Conservation (phyloP, 2,329 filamentous ascomycete genomes). For the Proliferodiscus dingleyae region DNA sequence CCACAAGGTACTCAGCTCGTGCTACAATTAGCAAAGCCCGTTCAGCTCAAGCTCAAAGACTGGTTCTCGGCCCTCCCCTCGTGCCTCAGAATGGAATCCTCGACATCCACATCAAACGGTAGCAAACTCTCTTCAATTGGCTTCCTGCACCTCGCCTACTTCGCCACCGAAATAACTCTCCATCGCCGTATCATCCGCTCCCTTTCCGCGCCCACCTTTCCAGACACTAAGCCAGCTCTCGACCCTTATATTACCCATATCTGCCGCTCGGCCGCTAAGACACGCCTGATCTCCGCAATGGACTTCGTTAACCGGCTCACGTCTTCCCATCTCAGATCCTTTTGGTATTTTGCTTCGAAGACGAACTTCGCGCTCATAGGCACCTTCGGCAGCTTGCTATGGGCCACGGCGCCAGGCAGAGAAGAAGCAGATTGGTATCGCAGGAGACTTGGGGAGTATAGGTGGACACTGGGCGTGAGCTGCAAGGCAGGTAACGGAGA, state of each 20-base stretch:
- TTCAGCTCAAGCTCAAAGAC: conserved; percentile 76
- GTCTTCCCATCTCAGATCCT: conserved; percentile 78
- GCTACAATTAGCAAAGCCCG: conserved; percentile 71
- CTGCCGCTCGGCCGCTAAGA: conserved; percentile 89
- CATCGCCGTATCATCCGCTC: conserved; percentile 88
- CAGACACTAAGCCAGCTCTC: conserved; percentile 37
- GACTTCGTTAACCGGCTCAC: conserved; percentile 93
- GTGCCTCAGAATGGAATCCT: conserved; percentile 61
- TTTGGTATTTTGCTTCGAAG: conserved; percentile 87
- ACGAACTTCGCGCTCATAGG: conserved; percentile 93
- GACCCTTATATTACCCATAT: conserved; percentile 87
- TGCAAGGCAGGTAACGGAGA: conserved; percentile 50
- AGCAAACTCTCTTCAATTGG: conserved; percentile 56
- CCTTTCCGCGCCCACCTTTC: conserved; percentile 46
- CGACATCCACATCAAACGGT: conserved; percentile 36
- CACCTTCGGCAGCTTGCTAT: conserved; percentile 85
- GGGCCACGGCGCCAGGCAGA: conserved; percentile 79
- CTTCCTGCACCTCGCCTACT: conserved; percentile 87
- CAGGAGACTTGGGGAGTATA: conserved; percentile 77
- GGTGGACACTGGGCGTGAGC: conserved; percentile 88
- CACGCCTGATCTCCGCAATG: conserved; percentile 90
- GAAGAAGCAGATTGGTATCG: conserved; percentile 95
- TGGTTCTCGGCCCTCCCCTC: conserved; percentile 68
- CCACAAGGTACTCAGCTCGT: conserved; percentile 67
- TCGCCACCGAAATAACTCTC: conserved; percentile 88